Base-by-base conservation (phyloP, 805 yeast genomes). In the Ogataea saltuana region DNA sequence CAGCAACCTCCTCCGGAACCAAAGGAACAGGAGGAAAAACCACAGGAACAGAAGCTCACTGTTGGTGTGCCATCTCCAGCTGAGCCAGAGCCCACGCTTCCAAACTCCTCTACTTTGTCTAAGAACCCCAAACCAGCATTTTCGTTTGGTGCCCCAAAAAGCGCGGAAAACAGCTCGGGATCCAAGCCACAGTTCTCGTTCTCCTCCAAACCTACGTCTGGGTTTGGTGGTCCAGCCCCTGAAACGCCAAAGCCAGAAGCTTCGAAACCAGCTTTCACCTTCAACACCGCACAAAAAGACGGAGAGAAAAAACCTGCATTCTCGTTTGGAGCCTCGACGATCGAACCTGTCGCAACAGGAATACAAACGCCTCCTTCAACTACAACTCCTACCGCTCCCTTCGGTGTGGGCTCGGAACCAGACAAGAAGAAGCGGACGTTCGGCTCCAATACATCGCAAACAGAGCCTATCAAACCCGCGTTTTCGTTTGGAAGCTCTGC, bases 401-500 rank as follows among this genome's bases (percentile, higher is more conserved):
- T 33, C 20, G 12, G 17, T 21, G 12, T 22, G 31, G 16, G 17
- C 29, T 7, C 13, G 15, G 38, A 34, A 10, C 38, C 38, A 23
- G 38, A 23, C 6, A 34, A 22, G 10, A 34, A 34, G 12, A 34
- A 34, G 16, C 16, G 29, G 16, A 5, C 15, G 15, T 22, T 34
- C 9, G 38, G 16, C 9, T 15, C 12, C 38, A 25, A 15, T 5
- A 16, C 22, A 3, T 10, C 34, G n/a, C 27, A 34, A 11, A 9
- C 38, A 5, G 35, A 41, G 12, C 21, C 44, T 22, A n/a, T 42
- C 15, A 36, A 39, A n/a, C 40, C 49, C 6, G 33, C 47, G 11
- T 34, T 33, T 10, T 26, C 33, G 7, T 48, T 33, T 34, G 49
- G 50, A 16, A n/a, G n/a, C n/a, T n/a, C n/a, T n/a, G n/a, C n/a